phyloP scores from a whole-genome alignment of 768 basidiomycete genomes.

The Tricholoma hemisulphureum region DNA sequence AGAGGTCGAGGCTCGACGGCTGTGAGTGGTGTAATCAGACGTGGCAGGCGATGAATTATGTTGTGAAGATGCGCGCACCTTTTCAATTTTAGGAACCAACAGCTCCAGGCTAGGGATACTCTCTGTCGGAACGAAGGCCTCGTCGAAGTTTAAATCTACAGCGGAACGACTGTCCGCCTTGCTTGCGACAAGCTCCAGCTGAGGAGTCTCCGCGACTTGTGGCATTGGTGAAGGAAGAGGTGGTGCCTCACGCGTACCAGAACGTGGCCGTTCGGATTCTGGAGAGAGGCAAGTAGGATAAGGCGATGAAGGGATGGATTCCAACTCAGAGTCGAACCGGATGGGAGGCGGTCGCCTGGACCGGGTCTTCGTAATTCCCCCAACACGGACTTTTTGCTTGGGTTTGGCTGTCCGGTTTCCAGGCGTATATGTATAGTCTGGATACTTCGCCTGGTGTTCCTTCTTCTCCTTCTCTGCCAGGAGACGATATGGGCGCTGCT shows the following conservation, averaged over 20 bases:
- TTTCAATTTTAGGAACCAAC: conserved; percentile 11
- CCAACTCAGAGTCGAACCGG: background rate
- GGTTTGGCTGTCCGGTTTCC: conserved; percentile 11
- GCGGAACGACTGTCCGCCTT: background rate
- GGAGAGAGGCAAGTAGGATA: background rate
- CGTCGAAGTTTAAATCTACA: background rate
- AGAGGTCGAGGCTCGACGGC: background rate
- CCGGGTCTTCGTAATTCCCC: background rate
- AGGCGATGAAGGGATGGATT: background rate
- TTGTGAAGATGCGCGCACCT: conserved; percentile 11
- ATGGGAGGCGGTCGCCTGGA: background rate
- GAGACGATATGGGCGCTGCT: conserved; percentile 19
- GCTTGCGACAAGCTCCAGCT: background rate
- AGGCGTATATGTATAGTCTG: conserved; percentile 29
- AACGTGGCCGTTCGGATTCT: background rate
- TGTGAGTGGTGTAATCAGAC: background rate
- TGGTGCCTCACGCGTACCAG: background rate
- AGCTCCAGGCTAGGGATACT: conserved; percentile 24
- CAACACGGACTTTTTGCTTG: conserved; percentile 9
- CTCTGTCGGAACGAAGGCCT: conserved; percentile 19
- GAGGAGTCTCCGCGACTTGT: background rate
- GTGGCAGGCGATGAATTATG: background rate
- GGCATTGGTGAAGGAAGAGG: background rate
- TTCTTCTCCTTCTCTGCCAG: conserved; percentile 26
- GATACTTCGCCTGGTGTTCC: conserved; percentile 26